Percentiles rank a stretch among this genome's conserved stretches.
Conservation (phyloP, 1,284 basidiomycete species). For the Pseudozyma flocculosa region DNA sequence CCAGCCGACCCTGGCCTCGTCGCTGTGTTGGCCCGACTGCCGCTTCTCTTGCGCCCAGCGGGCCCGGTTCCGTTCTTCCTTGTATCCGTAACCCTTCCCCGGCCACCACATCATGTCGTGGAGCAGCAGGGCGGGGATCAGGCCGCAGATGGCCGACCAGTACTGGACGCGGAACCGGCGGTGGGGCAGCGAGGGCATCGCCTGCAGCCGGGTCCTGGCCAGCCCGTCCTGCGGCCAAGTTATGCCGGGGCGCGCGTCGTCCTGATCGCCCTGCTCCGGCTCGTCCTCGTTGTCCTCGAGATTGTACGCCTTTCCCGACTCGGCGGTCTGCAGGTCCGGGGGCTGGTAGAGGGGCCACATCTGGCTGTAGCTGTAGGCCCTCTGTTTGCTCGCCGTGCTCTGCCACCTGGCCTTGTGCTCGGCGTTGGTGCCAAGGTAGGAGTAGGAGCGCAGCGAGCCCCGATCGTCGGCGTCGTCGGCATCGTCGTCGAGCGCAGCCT, state of each 20-base stretch:
- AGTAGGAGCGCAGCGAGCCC: not conserved
- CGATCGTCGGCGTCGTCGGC: constrained; percentile 58
- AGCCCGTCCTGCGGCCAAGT: constrained; percentile 24
- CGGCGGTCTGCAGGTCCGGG: not conserved
- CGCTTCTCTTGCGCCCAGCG: constrained; percentile 11
- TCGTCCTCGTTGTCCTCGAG: not conserved
- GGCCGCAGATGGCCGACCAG: constrained; percentile 8
- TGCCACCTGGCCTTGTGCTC: not conserved
- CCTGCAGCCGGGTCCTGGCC: constrained; percentile 5
- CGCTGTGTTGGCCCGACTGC: not conserved
- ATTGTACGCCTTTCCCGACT: not conserved
- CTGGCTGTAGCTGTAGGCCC: not conserved
- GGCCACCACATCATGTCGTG: constrained; percentile 32
- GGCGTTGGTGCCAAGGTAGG: not conserved
- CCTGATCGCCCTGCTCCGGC: not conserved
- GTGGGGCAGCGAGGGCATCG: constrained; percentile 4
- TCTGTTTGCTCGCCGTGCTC: not conserved
- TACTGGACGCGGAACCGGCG: constrained; percentile 9
- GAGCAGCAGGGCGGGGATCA: constrained; percentile 16
- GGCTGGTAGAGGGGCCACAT: not conserved
- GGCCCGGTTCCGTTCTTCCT: constrained; percentile 5
- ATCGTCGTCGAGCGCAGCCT: not conserved
- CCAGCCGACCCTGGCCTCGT: constrained; percentile 13
- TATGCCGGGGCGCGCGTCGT: not conserved
- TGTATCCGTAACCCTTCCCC: constrained; percentile 19